Evolutionary conservation across 2,329 filamentous ascomycete genomes (phyloP).

Genomic region (Cytospora piceae): DNA sequence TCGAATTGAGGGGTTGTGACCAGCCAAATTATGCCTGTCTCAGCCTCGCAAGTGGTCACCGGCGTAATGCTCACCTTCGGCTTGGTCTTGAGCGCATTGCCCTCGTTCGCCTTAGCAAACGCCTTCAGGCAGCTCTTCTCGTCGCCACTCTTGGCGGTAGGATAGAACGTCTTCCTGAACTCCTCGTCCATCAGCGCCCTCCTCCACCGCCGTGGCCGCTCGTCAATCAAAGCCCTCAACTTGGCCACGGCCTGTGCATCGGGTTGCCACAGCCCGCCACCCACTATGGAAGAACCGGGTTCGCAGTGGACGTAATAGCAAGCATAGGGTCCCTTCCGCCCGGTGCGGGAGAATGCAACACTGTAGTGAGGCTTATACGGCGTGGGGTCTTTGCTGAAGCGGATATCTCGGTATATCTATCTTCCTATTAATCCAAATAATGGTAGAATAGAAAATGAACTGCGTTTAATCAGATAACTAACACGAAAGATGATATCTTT

Average conservation of each 20-base stretch:
- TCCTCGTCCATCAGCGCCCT: slow-evolving; percentile 62
- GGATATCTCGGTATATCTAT: slow-evolving; percentile 78
- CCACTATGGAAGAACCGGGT: slow-evolving; percentile 72
- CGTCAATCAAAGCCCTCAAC: slow-evolving; percentile 76
- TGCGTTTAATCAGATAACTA: no score
- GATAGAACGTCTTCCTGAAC: slow-evolving; percentile 69
- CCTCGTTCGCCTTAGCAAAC: slow-evolving; percentile 71
- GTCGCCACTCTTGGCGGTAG: slow-evolving; percentile 55
- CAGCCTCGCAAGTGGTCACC: not conserved
- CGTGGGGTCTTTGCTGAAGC: slow-evolving; percentile 82
- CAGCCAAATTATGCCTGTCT: not conserved
- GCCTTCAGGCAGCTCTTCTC: slow-evolving; percentile 64
- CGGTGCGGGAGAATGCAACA: slow-evolving; percentile 85
- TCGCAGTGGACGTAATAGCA: slow-evolving; percentile 87
- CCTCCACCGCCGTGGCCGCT: slow-evolving; percentile 71
- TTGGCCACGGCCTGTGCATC: slow-evolving; percentile 67
- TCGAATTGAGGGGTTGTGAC: not conserved
- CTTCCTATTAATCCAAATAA: no score
- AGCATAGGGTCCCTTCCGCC: slow-evolving; percentile 84
- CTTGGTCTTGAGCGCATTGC: slow-evolving; percentile 79
- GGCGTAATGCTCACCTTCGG: slow-evolving; percentile 68
- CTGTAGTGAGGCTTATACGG: slow-evolving; percentile 91
- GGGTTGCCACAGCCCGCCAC: slow-evolving; percentile 82
- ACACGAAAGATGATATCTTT: slow-evolving; percentile 82
- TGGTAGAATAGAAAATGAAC: no score